Evolutionary conservation across 1,139 yeast species (phyloP), one percentile per base, ranked within the genome.

Genomic region (Chernovozyma aurita): DNA sequence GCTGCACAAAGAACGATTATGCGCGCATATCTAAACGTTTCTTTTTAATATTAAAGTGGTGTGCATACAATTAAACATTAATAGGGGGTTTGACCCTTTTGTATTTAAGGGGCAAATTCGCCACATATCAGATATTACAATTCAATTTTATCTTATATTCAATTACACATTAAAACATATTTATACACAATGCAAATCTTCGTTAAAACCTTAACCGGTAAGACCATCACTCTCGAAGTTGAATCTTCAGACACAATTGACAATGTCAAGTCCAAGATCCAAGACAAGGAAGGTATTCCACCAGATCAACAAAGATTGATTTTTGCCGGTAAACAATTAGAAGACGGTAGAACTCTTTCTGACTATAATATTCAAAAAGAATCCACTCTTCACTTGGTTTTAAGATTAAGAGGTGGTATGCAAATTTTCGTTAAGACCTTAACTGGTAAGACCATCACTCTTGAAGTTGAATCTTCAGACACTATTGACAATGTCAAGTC

Each of bases 311-410:
- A 92, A 80, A 87, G 97, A 79, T 84, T 90, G 69, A 87, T 92
- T 86, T 92, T 92, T 70, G 97, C 97, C 70, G 98, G 98, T 83
- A 90, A 88, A 83, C 97, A 90, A 78, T 85, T 92, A 70, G 97
- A 90, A 78, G 97, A 92, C 63, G 97, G 97, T 63, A 87, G 97
- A 81, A 90, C 97, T 56, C 80, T 92, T 62, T 84, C 95, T 59
- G 98, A 92, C 82, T 92, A 92, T 95, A 90, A 90, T 94, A 92
- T 92, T 79, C 97, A 90, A 80, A 90, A 92, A 87, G 98, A 92
- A 80, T 90, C 97, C 53, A 92, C 97, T 55, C 74, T 92, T 54
- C 97, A 92, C 77, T 83, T 92, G 74, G 97, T 92, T 64, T 78
- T 92, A 54, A 88, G 97, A 82, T 86, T 92, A 73, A 86, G 97